These are phyloP conservation scores for Backusella parvicylindrica DNA, from an alignment of 192 early-diverging fungal genomes.

Conservation along the genomic window DNA sequence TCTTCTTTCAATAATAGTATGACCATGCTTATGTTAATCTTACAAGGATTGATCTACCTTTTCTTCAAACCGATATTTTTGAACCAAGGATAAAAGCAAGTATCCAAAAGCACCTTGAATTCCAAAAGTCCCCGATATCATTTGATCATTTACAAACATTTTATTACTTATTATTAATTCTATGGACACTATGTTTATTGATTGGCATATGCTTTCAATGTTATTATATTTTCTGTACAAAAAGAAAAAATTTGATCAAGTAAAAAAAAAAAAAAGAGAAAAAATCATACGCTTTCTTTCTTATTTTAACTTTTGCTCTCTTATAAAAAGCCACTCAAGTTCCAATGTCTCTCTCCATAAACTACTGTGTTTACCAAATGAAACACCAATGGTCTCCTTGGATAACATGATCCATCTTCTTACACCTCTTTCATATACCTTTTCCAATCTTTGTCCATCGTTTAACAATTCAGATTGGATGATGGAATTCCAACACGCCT, in stretches of 20 bases:
- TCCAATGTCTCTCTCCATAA: conserved; percentile 33
- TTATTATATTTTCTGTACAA: not conserved
- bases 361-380: conserved; percentile 20
- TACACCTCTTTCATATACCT: conserved; percentile 22
- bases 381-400: conserved; percentile 16
- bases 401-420: conserved; percentile 26
- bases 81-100: not conserved
- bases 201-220: conserved; percentile 6
- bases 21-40: conserved; percentile 7
- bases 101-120: not conserved
- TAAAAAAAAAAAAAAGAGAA: not conserved
- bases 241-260: not conserved
- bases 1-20: too few relatives aligned
- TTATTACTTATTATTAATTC: not conserved
- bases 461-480: conserved; percentile 15
- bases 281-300: not conserved
- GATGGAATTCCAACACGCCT: conserved; percentile 31
- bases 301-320: conserved; percentile 34
- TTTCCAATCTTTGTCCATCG: conserved; percentile 9
- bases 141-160: not conserved
- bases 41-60: not conserved
- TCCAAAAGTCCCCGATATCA: not conserved
- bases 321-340: conserved; percentile 31
- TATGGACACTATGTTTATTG: not conserved
- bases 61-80: not conserved